Evolutionary conservation across 1,284 basidiomycete species (phyloP).

Genomic region (Tetrapyrgos nigripes): DNA sequence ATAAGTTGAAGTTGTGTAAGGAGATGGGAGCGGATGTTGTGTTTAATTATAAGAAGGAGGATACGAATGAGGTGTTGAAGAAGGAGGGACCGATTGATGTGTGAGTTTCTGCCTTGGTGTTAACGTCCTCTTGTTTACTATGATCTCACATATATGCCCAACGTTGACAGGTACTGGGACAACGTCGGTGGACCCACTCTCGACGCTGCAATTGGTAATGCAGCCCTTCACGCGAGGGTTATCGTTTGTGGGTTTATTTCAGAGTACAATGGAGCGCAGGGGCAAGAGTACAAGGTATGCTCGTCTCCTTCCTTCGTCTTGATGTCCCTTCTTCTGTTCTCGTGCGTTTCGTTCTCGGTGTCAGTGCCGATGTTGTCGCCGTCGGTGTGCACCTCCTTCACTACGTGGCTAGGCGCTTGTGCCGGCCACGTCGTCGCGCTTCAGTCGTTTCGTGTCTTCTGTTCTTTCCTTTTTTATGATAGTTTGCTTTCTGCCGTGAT

Average conservation of each 20-base stretch:
- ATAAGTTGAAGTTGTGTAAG: slow-evolving; percentile 71
- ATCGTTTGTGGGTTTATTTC: slow-evolving; percentile 14
- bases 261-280: slow-evolving; percentile 37
- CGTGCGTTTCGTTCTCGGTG: too few species aligned
- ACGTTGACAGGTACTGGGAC: slow-evolving; percentile 46
- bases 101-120: slow-evolving; percentile 35
- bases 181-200: slow-evolving; percentile 74
- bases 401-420: too few species aligned
- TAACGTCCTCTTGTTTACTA: neutral
- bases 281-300: slow-evolving; percentile 35
- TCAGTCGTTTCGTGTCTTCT: too few species aligned
- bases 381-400: too few species aligned
- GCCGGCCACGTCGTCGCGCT: too few species aligned
- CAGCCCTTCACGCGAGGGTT: neutral
- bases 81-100: slow-evolving; percentile 64
- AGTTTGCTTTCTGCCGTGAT: too few species aligned
- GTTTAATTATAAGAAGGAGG: slow-evolving; percentile 76
- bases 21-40: slow-evolving; percentile 71
- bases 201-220: slow-evolving; percentile 55
- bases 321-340: too few species aligned
- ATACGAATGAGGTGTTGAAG: slow-evolving; percentile 57
- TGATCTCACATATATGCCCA: neutral
- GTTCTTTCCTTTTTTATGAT: too few species aligned
- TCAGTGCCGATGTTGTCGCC: too few species aligned
- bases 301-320: neutral